These are phyloP conservation scores for Botrytis cinerea DNA, from an alignment of 2,329 filamentous ascomycete species.

Conservation along the genomic window DNA sequence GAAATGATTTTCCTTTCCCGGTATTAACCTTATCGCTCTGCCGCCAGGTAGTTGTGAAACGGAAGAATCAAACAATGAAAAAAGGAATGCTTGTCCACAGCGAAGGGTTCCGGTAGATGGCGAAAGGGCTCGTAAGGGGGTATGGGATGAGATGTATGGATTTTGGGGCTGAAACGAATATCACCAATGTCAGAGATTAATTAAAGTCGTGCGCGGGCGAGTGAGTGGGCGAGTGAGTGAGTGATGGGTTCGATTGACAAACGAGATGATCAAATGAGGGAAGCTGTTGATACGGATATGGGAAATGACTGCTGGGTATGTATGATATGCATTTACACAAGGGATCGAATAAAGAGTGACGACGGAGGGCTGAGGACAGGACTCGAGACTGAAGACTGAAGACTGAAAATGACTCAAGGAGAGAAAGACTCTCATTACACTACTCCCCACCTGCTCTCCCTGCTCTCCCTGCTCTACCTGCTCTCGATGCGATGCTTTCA, in stretches of 20 bases:
- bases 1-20: background rate
- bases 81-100: background rate
- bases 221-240: background rate
- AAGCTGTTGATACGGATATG: background rate
- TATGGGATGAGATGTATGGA: background rate
- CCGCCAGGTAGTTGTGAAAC: background rate
- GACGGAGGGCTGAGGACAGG: too few species aligned
- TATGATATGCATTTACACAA: too few species aligned
- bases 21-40: background rate
- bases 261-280: background rate
- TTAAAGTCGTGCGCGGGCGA: background rate
- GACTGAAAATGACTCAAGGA: background rate
- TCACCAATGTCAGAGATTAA: background rate
- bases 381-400: background rate
- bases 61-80: background rate
- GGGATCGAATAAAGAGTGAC: too few species aligned
- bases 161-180: background rate
- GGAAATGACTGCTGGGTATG: background rate
- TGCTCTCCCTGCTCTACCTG: too few species aligned
- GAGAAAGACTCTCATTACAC: too few species aligned
- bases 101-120: background rate
- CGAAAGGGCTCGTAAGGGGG: background rate
- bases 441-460: too few species aligned
- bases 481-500: background rate
- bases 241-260: background rate